phyloP scores from a whole-genome alignment of 768 basidiomycete genomes.

The Rhodotorula babjevae region DNA sequence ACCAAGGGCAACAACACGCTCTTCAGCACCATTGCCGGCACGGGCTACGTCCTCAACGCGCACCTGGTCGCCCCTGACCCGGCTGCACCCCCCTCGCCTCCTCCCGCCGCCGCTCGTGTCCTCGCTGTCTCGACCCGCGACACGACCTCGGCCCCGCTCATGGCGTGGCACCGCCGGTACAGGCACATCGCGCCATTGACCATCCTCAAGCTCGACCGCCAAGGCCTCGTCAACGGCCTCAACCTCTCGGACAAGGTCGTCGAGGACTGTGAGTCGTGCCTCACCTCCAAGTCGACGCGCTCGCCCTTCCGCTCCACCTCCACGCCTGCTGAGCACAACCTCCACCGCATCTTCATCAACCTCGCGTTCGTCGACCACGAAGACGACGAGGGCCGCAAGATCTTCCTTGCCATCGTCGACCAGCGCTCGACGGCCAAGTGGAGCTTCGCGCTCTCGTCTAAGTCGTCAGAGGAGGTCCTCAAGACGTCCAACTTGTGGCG shows the following conservation, averaged over 20 bases:
- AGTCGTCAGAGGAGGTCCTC: neutral
- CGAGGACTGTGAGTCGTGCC: constrained; percentile 7
- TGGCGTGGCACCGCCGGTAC: constrained; percentile 4
- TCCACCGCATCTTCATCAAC: constrained; percentile 12
- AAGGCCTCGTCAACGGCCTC: neutral
- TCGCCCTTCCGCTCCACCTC: neutral
- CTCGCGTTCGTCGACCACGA: constrained; percentile 5
- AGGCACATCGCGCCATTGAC: constrained; percentile 1
- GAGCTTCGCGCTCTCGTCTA: neutral
- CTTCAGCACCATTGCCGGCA: neutral
- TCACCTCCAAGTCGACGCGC: neutral
- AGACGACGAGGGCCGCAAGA: neutral
- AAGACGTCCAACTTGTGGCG: neutral
- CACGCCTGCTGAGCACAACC: neutral
- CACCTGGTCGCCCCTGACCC: neutral
- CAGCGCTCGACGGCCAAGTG: constrained; percentile 4
- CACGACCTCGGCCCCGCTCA: neutral
- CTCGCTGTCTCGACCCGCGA: neutral
- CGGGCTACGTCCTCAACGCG: neutral
- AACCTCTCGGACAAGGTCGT: neutral
- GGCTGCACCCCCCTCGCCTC: neutral
- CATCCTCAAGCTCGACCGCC: neutral
- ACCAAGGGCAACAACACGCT: neutral
- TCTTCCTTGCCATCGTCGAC: constrained; percentile 16
- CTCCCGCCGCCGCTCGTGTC: neutral